Conservation (phyloP, 768 basidiomycete species). For the Rhodotorula toruloides region DNA sequence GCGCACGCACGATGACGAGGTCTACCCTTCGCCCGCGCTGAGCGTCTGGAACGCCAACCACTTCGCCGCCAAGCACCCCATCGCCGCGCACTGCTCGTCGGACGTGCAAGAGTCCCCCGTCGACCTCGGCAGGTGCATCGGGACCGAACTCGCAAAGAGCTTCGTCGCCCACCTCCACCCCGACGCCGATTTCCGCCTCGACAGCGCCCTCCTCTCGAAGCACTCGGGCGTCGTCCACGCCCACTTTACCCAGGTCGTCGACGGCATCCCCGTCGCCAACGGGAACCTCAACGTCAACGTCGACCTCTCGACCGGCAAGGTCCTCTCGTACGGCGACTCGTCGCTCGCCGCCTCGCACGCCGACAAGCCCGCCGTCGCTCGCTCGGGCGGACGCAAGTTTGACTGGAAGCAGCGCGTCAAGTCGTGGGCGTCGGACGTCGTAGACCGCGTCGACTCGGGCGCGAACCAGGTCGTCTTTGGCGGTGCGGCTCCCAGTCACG, state of each 20-base stretch:
- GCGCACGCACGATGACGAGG: slow-evolving; percentile 48
- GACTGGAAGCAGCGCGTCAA: slow-evolving; percentile 20
- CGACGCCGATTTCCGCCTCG: slow-evolving; percentile 48
- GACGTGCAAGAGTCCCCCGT: slow-evolving; percentile 28
- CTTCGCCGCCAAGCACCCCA: slow-evolving; percentile 34
- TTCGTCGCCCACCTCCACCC: slow-evolving; percentile 58
- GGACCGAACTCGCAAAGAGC: slow-evolving; percentile 59
- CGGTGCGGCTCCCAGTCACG: slow-evolving; percentile 19
- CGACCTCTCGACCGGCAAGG: slow-evolving; percentile 75
- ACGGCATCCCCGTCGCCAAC: slow-evolving; percentile 68
- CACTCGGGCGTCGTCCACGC: slow-evolving; percentile 82
- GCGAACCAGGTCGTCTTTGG: slow-evolving; percentile 27
- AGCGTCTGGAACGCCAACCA: slow-evolving; percentile 30
- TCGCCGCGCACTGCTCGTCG: slow-evolving; percentile 49
- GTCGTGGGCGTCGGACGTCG: slow-evolving; percentile 14
- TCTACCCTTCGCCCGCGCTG: slow-evolving; percentile 15
- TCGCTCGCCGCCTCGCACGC: slow-evolving; percentile 43
- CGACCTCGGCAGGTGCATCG: slow-evolving; percentile 41
- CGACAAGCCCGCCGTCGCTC: not conserved
- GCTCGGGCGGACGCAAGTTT: too few species aligned
- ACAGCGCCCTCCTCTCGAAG: slow-evolving; percentile 80
- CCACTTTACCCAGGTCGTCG: slow-evolving; percentile 76
- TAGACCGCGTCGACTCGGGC: not conserved
- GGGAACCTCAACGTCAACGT: slow-evolving; percentile 87
- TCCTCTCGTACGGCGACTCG: slow-evolving; percentile 82